Conservation (phyloP, 257 asterid genomes). For the Knoxia roxburghii region DNA sequence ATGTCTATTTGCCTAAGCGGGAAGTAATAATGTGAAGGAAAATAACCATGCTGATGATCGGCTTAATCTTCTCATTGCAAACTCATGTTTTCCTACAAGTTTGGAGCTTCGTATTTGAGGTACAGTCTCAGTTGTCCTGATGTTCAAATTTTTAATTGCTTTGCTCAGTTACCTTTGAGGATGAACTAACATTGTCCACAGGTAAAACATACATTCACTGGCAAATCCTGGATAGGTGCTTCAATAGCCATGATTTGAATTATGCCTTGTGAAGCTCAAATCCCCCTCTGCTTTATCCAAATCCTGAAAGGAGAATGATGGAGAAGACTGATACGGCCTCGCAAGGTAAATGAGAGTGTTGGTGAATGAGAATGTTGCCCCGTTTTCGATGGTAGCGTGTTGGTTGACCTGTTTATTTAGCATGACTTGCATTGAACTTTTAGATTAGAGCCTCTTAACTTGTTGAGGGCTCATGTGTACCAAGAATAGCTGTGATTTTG, state of each 20-base stretch:
- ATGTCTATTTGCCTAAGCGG: background rate
- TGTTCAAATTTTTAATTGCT: background rate
- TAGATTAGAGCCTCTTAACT: background rate
- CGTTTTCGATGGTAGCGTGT: background rate
- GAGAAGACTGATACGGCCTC: background rate
- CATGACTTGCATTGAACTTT: background rate
- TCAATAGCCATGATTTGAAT: background rate
- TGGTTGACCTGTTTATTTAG: background rate
- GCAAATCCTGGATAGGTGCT: background rate
- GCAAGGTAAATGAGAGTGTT: background rate
- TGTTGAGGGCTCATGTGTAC: conserved; percentile 1
- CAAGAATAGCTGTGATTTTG: too few relatives aligned
- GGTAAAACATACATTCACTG: background rate
- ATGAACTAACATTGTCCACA: background rate
- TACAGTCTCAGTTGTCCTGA: background rate
- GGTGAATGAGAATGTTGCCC: too few relatives aligned
- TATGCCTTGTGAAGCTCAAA: background rate
- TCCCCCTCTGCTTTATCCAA: background rate
- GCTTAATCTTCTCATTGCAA: background rate
- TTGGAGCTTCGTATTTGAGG: background rate
- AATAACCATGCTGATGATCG: background rate
- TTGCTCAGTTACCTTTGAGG: background rate
- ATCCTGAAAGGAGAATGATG: background rate
- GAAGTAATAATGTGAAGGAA: background rate
- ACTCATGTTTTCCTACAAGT: background rate